Base-by-base conservation (phyloP, 2,329 filamentous ascomycete species). In the Colletotrichum siamense region DNA sequence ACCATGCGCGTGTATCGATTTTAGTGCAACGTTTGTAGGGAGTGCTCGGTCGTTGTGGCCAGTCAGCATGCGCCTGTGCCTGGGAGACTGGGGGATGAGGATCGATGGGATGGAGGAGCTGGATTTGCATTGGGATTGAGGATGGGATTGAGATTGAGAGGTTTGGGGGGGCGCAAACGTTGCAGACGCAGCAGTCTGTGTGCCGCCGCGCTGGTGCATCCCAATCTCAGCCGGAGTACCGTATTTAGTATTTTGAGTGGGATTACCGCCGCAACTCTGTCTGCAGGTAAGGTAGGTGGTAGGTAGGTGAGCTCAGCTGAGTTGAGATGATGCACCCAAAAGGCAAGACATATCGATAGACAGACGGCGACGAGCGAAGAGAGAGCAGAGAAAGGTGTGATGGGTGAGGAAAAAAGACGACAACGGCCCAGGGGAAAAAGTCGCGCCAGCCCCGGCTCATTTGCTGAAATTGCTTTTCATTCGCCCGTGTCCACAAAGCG, bases 381-480 rank as follows among this genome's bases (percentile, higher is more conserved):
- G 26, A 30, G 18, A 24, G 30, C 26, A 26, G 22, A 57, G 52
- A 57, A 24, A 22, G n/a, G 13, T 5, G 52, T 26, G 52, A 57
- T 49, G 24, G 24, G 22, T 26, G 24, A 26, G 52, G 24, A 28
- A 28, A 59, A 59, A 59, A 59, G 55, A 26, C 55, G 24, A 34
- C 18, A 62, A 22, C 59, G 59, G 24, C 7, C 44, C 44, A 69
- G 70, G 73, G 74, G 64, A 7, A 69, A 73, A 69, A 74, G 70
- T 76, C 70, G 73, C 73, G 65, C 74, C 73, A 49, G 73, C 73
- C 70, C 70, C 57, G 39, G 59, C 39, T 77, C 77, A 78, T 78
- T 78, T 77, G 61, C 57, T 71, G 77, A 78, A 78, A 78, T 78
- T 78, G 76, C 64, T 68, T 77, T 75, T 78, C 73, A 78, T 76